Evolutionary conservation across 2,329 filamentous ascomycete species (phyloP).

Genomic region (Penicillium sp.): DNA sequence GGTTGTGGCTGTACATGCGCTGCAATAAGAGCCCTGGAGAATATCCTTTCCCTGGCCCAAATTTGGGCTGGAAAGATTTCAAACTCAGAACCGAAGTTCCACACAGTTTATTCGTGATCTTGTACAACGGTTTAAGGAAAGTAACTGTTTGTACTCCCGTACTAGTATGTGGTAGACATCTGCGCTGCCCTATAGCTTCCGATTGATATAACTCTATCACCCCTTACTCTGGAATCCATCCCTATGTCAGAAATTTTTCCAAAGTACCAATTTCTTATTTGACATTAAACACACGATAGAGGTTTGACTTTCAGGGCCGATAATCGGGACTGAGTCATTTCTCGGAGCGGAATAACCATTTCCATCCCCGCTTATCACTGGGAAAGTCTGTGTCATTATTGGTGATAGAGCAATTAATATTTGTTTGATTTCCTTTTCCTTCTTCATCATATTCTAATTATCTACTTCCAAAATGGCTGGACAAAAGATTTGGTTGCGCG

Average conservation of each 20-base stretch:
- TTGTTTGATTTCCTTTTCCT: constrained; percentile 8
- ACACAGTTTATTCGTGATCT: not conserved
- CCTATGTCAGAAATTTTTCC: no score
- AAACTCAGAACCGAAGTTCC: not conserved
- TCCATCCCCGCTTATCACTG: constrained; percentile 30
- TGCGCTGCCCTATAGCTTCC: not conserved
- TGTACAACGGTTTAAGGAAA: not conserved
- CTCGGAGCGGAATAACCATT: constrained; percentile 33
- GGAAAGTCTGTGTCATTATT: constrained; percentile 31
- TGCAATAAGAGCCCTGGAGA: not conserved
- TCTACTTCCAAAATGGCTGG: constrained; percentile 27
- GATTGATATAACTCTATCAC: not conserved
- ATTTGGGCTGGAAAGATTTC: not conserved
- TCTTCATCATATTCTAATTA: not conserved
- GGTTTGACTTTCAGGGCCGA: constrained; percentile 8
- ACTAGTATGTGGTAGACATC: not conserved
- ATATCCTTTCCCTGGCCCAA: not conserved
- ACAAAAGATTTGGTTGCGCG: constrained; percentile 54
- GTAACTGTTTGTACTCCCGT: not conserved
- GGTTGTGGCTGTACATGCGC: not conserved
- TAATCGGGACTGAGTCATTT: constrained; percentile 23
- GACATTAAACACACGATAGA: not conserved
- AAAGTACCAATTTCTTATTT: no score
- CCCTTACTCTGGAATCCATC: not conserved
- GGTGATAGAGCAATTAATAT: constrained; percentile 13